These are phyloP conservation scores for Tolypocladium tropicale DNA, from an alignment of 2,329 filamentous ascomycete species.

Conservation along the genomic window DNA sequence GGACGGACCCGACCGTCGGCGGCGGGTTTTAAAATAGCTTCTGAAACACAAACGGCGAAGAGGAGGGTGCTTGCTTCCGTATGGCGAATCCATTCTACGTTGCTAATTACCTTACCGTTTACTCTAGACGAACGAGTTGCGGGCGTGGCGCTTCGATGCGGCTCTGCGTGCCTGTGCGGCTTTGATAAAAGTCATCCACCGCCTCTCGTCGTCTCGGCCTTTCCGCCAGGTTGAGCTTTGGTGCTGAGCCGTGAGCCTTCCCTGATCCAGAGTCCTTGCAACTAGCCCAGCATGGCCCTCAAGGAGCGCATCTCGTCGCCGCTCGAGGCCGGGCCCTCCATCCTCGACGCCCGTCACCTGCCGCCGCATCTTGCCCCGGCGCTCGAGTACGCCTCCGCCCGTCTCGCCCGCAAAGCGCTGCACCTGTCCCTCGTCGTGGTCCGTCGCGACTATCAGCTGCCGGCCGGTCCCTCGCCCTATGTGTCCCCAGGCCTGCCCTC, in stretches of 20 bases:
- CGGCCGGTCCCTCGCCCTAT: slow-evolving; percentile 17
- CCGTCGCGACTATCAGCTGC: slow-evolving; percentile 45
- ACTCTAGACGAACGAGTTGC: too few relatives aligned
- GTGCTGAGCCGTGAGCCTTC: not conserved
- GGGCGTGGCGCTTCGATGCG: not conserved
- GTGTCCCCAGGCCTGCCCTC: slow-evolving; percentile 6
- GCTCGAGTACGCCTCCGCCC: slow-evolving; percentile 47
- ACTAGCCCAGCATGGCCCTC: slow-evolving; percentile 26
- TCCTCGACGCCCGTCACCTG: slow-evolving; percentile 48
- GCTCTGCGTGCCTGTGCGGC: not conserved
- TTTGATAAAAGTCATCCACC: not conserved
- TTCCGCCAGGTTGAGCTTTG: not conserved
- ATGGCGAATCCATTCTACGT: too few relatives aligned
- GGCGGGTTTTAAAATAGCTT: not conserved
- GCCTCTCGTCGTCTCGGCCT: not conserved
- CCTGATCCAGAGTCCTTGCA: not conserved
- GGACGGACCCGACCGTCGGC: not conserved
- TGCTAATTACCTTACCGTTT: too few relatives aligned
- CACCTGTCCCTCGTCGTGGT: slow-evolving; percentile 49
- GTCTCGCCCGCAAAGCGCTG: slow-evolving; percentile 43
- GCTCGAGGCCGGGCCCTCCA: slow-evolving; percentile 50
- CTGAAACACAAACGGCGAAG: not conserved
- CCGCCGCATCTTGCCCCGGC: slow-evolving; percentile 43
- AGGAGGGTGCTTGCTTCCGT: not conserved
- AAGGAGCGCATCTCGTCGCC: slow-evolving; percentile 52